These are phyloP conservation scores for Trichoderma sp. DNA, from an alignment of 2,329 filamentous ascomycete genomes.

Conservation along the genomic window DNA sequence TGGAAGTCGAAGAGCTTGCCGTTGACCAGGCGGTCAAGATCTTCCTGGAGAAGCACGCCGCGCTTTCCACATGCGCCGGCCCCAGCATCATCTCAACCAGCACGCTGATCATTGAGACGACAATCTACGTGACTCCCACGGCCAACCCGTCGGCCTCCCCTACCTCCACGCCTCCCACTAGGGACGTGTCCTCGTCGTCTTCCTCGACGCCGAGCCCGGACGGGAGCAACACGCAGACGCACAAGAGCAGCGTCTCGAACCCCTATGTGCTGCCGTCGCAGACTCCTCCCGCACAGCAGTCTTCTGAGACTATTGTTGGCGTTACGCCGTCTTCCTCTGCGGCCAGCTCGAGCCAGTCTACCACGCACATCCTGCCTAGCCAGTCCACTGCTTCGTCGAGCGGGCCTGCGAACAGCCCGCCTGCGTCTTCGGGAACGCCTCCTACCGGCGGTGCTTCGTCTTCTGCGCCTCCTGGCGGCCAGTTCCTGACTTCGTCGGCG, in stretches of 20 bases:
- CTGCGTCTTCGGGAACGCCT: background rate
- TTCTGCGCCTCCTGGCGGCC: background rate
- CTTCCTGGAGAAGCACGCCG: background rate
- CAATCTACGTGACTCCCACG: conserved; percentile 37
- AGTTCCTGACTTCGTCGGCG: conserved; percentile 15
- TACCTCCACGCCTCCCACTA: background rate
- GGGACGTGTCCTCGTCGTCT: background rate
- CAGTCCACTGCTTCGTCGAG: background rate
- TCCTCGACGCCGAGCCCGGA: background rate
- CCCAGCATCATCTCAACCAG: conserved; percentile 23
- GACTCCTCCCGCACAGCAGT: background rate
- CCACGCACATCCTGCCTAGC: background rate
- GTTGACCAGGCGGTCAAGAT: background rate
- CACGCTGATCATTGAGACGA: conserved; percentile 41
- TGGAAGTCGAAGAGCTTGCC: background rate
- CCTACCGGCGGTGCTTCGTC: background rate
- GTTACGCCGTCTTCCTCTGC: background rate
- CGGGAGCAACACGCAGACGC: background rate
- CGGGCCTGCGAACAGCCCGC: background rate
- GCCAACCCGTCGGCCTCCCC: background rate
- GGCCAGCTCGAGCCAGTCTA: background rate
- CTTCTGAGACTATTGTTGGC: background rate
- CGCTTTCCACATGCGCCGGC: background rate
- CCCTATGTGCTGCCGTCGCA: conserved; percentile 1
- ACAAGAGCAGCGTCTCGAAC: background rate